phyloP scores from a whole-genome alignment of 176 grass and related monocot genomes.

The Calamus simplicifolius region DNA sequence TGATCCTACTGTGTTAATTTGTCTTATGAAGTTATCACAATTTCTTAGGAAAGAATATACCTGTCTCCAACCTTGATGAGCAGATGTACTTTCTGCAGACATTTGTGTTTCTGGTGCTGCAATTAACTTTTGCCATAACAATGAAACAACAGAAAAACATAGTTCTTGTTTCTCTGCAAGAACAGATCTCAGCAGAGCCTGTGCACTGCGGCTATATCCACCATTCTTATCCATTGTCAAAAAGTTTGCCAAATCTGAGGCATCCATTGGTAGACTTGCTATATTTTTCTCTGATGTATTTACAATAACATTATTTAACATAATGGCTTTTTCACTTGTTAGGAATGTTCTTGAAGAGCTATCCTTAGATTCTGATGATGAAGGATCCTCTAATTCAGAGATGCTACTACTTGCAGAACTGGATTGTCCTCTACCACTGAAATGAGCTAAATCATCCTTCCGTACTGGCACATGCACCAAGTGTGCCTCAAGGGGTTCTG shows the following conservation, averaged over 20 bases:
- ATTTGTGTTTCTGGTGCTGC: constrained; percentile 93
- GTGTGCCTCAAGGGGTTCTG: constrained; percentile 82
- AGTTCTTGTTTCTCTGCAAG: constrained; percentile 86
- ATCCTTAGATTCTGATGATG: constrained; percentile 40
- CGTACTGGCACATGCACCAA: constrained; percentile 45
- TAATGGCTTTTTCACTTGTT: constrained; percentile 36
- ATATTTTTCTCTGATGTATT: constrained; percentile 65
- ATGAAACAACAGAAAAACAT: constrained; percentile 92
- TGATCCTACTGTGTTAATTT: no score
- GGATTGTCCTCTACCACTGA: constrained; percentile 23
- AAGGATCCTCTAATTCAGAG: constrained; percentile 34
- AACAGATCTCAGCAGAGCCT: constrained; percentile 74
- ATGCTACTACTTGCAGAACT: constrained; percentile 25
- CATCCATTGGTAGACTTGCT: constrained; percentile 72
- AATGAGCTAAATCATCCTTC: constrained; percentile 38
- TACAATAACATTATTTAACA: constrained; percentile 38
- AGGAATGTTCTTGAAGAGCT: constrained; percentile 33
- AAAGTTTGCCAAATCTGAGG: constrained; percentile 90
- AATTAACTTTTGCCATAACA: constrained; percentile 96
- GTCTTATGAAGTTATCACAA: background rate
- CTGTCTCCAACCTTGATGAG: constrained; percentile 99
- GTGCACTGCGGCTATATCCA: constrained; percentile 61
- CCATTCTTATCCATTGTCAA: constrained; percentile 94
- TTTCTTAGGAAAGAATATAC: constrained; percentile 23
- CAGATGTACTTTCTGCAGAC: constrained; percentile 97